Percentiles rank a stretch among this genome's conserved stretches.
These are phyloP conservation scores for Colletotrichum sublineola DNA, from an alignment of 2,329 filamentous ascomycete species.

Conservation along the genomic window DNA sequence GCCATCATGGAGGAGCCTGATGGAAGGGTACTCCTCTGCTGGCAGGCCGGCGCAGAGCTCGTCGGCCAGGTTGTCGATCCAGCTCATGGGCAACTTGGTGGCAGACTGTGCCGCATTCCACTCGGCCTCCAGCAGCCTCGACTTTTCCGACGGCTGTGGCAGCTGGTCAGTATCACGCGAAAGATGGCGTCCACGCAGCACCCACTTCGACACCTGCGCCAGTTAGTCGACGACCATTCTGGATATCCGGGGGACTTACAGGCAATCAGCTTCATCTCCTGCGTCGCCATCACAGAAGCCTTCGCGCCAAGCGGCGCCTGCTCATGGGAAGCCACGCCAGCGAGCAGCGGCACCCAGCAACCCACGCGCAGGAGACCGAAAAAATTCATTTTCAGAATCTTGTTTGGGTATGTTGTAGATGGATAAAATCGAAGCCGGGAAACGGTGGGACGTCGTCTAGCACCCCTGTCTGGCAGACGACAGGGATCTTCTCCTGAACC, in stretches of 20 bases:
- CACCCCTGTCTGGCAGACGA: slow-evolving; percentile 15
- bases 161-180: not conserved
- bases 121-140: slow-evolving; percentile 13
- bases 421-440: not conserved
- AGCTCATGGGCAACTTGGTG: slow-evolving; percentile 20
- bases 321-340: not conserved
- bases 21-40: slow-evolving; percentile 13
- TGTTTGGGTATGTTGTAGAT: not conserved
- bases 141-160: slow-evolving; percentile 8
- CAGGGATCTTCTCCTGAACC: slow-evolving; percentile 21
- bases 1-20: slow-evolving; percentile 21
- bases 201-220: slow-evolving; percentile 15
- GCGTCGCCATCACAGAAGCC: not conserved
- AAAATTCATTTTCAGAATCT: not conserved
- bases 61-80: slow-evolving; percentile 8
- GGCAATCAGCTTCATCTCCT: slow-evolving; percentile 19
- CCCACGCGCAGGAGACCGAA: not conserved
- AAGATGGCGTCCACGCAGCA: not conserved
- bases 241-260: slow-evolving; percentile 19
- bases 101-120: slow-evolving; percentile 22
- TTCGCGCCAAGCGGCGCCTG: slow-evolving; percentile 13
- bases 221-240: not conserved
- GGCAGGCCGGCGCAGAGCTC: slow-evolving; percentile 5
- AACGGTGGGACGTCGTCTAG: slow-evolving; percentile 21
- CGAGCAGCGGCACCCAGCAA: slow-evolving; percentile 2